These are phyloP conservation scores for Ochetophila trinervis DNA, from an alignment of 306 rosid species.

Conservation along the genomic window DNA sequence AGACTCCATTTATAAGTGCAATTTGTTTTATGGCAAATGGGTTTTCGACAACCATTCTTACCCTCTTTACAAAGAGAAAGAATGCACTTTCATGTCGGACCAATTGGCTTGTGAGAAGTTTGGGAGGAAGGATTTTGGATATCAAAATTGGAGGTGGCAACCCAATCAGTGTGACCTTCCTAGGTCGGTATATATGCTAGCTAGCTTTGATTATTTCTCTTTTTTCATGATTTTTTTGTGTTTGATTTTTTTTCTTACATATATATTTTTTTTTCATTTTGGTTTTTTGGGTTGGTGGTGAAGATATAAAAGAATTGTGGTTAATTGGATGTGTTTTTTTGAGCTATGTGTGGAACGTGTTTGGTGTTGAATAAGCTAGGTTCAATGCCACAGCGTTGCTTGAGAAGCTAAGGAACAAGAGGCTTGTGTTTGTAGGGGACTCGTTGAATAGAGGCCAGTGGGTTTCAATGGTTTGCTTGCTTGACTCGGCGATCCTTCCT, in stretches of 20 bases:
- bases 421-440: slow-evolving; percentile 85
- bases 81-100: slow-evolving; percentile 77
- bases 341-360: slow-evolving; percentile 62
- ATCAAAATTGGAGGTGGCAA: slow-evolving; percentile 77
- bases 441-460: slow-evolving; percentile 90
- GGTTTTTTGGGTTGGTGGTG: background rate
- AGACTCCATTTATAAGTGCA: slow-evolving; percentile 31
- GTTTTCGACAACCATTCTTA: slow-evolving; percentile 64
- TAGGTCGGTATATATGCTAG: slow-evolving; percentile 33
- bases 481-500: slow-evolving; percentile 42
- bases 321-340: slow-evolving; percentile 25
- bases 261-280: background rate
- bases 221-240: background rate
- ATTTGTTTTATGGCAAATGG: slow-evolving; percentile 74
- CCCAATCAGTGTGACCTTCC: slow-evolving; percentile 72
- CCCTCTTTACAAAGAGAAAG: slow-evolving; percentile 62
- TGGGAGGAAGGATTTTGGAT: slow-evolving; percentile 67
- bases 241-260: slow-evolving; percentile 19
- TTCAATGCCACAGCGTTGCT: slow-evolving; percentile 81
- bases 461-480: slow-evolving; percentile 89
- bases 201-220: background rate
- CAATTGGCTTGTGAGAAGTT: slow-evolving; percentile 86
- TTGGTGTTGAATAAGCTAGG: slow-evolving; percentile 58
- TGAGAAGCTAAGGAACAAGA: slow-evolving; percentile 72
- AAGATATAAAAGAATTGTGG: background rate